Evolutionary conservation across 208 protist genomes (phyloP).

Genomic region (Lotmaria passim): DNA sequence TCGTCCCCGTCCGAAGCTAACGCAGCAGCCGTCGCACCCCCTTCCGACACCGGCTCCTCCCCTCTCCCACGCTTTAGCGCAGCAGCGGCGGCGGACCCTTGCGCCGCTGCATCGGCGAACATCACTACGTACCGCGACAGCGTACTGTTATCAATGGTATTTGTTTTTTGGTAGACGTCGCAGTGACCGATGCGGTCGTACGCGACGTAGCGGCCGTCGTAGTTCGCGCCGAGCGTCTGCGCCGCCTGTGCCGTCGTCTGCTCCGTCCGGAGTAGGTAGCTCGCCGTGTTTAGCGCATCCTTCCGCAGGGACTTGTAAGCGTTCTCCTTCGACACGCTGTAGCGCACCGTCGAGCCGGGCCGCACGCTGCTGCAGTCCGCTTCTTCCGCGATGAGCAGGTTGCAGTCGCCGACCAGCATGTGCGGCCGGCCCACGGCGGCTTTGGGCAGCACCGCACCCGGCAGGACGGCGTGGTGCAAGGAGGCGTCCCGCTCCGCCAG

Average conservation of each 20-base stretch:
- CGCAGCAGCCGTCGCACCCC: not conserved
- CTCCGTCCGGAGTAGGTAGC: slow-evolving; percentile 61
- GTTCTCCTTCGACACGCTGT: slow-evolving; percentile 63
- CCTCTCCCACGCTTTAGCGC: slow-evolving; percentile 34
- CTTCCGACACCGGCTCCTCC: slow-evolving; percentile 16
- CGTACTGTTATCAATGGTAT: slow-evolving; percentile 48
- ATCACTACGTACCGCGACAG: slow-evolving; percentile 68
- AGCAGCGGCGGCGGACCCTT: not conserved
- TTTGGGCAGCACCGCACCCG: slow-evolving; percentile 51
- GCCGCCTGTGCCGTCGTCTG: slow-evolving; percentile 23
- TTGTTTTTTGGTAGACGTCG: slow-evolving; percentile 70
- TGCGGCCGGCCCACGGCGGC: slow-evolving; percentile 50
- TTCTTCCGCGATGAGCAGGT: slow-evolving; percentile 70
- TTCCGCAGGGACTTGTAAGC: slow-evolving; percentile 67
- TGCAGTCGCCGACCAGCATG: slow-evolving; percentile 68
- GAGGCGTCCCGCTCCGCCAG: slow-evolving; percentile 57
- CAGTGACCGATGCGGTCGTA: slow-evolving; percentile 73
- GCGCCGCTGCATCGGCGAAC: slow-evolving; percentile 41
- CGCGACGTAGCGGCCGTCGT: slow-evolving; percentile 56
- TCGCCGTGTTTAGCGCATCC: slow-evolving; percentile 69
- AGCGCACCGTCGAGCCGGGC: slow-evolving; percentile 34
- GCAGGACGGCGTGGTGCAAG: slow-evolving; percentile 70
- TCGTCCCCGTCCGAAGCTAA: not conserved
- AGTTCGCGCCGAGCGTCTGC: slow-evolving; percentile 36
- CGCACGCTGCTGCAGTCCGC: slow-evolving; percentile 27